Conservation (phyloP, 768 basidiomycete species). For the Cyclocybe aegerita region DNA sequence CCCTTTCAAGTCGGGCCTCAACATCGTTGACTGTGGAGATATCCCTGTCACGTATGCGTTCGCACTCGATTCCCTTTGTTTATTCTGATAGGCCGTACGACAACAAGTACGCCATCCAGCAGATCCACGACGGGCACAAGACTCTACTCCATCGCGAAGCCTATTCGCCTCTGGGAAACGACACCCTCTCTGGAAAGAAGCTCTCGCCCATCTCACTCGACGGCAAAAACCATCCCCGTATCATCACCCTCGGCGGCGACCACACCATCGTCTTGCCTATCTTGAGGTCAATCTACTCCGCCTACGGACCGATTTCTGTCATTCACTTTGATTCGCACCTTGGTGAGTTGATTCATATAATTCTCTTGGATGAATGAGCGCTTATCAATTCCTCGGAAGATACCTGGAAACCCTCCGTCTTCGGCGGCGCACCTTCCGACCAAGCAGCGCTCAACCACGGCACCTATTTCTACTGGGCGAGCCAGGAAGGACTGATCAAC, state of each 20-base stretch:
- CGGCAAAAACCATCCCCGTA: constrained; percentile 73
- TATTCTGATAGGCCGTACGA: constrained; percentile 56
- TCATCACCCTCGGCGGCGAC: constrained; percentile 86
- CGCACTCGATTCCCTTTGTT: not conserved
- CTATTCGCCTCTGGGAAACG: constrained; percentile 62
- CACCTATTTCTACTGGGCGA: constrained; percentile 90
- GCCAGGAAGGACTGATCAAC: constrained; percentile 75
- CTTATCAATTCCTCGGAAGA: too few species aligned
- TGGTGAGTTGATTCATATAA: constrained; percentile 16
- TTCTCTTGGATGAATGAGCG: too few species aligned
- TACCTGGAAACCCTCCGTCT: constrained; percentile 75
- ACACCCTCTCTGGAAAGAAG: constrained; percentile 55
- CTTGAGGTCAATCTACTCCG: constrained; percentile 69
- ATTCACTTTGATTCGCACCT: constrained; percentile 90
- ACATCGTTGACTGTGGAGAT: constrained; percentile 76
- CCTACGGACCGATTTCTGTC: constrained; percentile 78
- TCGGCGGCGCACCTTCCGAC: constrained; percentile 70
- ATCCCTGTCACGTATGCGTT: constrained; percentile 61
- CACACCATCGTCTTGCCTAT: constrained; percentile 74
- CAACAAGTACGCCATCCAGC: constrained; percentile 69
- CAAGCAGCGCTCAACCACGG: constrained; percentile 84
- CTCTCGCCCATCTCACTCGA: constrained; percentile 65
- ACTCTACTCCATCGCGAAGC: constrained; percentile 63
- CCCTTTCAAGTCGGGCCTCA: constrained; percentile 67
- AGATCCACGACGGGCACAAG: constrained; percentile 75